phyloP scores from a whole-genome alignment of 495 filamentous ascomycete species.

The Penicillium roqueforti region DNA sequence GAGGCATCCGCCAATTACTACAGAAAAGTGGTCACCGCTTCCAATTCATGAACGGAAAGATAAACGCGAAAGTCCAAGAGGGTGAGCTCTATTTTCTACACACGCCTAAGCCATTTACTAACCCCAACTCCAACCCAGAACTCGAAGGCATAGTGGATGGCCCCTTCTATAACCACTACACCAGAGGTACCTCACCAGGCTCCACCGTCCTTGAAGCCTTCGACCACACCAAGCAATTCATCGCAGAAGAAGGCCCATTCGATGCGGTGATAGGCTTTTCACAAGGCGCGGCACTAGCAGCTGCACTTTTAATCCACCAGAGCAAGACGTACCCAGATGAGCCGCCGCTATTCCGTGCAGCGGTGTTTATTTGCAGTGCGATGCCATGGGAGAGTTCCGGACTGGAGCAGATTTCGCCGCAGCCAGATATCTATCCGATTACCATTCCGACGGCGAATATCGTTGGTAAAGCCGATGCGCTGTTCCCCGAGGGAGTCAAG shows the following conservation, averaged over 20 bases:
- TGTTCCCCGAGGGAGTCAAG: conserved; percentile 28
- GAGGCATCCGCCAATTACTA: conserved; percentile 32
- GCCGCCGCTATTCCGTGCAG: conserved; percentile 34
- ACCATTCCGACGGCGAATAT: conserved; percentile 40
- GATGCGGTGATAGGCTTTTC: conserved; percentile 47
- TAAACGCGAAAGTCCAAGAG: conserved; percentile 25
- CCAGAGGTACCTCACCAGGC: conserved; percentile 24
- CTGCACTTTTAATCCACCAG: conserved; percentile 33
- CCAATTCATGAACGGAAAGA: conserved; percentile 32
- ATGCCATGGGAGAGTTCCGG: conserved; percentile 32
- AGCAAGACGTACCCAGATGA: conserved; percentile 25
- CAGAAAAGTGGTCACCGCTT: conserved; percentile 33
- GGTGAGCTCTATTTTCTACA: conserved; percentile 17
- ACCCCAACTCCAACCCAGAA: conserved; percentile 17
- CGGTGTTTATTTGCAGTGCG: conserved; percentile 40
- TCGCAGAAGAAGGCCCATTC: conserved; percentile 40
- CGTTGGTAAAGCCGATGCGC: conserved; percentile 33
- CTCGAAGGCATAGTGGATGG: conserved; percentile 33
- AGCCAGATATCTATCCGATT: conserved; percentile 22
- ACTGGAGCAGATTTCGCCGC: conserved; percentile 9
- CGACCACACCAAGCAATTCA: conserved; percentile 29
- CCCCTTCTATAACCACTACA: conserved; percentile 41
- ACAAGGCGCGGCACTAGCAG: conserved; percentile 41
- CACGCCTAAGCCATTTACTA: not conserved
- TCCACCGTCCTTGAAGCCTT: conserved; percentile 29